Evolutionary conservation across 179 eudicot genomes (phyloP).

Genomic region (Corrigiola litoralis): DNA sequence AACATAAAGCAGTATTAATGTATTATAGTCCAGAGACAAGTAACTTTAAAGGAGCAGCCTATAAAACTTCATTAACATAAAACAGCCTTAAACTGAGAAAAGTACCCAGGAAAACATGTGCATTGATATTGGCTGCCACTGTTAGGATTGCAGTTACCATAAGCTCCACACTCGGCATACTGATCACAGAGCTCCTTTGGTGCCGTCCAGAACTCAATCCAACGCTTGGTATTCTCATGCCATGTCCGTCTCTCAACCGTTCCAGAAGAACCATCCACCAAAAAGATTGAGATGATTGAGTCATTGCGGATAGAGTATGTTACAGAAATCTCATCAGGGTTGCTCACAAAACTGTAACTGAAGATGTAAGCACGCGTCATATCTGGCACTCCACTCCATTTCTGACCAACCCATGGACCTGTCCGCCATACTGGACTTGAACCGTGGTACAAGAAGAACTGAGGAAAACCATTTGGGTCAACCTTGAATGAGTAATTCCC

Average conservation of each 20-base stretch:
- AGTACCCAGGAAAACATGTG: slow-evolving; percentile 34
- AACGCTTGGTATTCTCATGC: slow-evolving; percentile 27
- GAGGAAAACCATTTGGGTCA: slow-evolving; percentile 40
- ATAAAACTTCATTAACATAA: background rate
- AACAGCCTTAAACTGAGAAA: background rate
- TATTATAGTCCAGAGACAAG: no score
- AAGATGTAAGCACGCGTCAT: slow-evolving; percentile 36
- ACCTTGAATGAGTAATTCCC: slow-evolving; percentile 38
- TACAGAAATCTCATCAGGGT: slow-evolving; percentile 24
- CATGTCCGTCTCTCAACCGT: slow-evolving; percentile 32
- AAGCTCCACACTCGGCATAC: slow-evolving; percentile 38
- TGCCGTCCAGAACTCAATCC: slow-evolving; percentile 35
- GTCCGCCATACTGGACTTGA: slow-evolving; percentile 26
- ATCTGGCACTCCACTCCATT: slow-evolving; percentile 44
- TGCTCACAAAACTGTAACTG: slow-evolving; percentile 26
- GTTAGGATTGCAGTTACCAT: slow-evolving; percentile 34
- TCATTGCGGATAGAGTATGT: slow-evolving; percentile 18
- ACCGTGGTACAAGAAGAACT: slow-evolving; percentile 34
- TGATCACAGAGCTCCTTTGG: slow-evolving; percentile 42
- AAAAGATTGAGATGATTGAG: slow-evolving; percentile 19
- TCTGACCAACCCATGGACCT: slow-evolving; percentile 40
- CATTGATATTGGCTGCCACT: slow-evolving; percentile 27
- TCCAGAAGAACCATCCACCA: slow-evolving; percentile 30
- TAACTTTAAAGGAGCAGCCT: background rate
- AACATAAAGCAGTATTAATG: no score